These are phyloP conservation scores for Boletus rex-veris DNA, from an alignment of 768 basidiomycete genomes.

Conservation along the genomic window DNA sequence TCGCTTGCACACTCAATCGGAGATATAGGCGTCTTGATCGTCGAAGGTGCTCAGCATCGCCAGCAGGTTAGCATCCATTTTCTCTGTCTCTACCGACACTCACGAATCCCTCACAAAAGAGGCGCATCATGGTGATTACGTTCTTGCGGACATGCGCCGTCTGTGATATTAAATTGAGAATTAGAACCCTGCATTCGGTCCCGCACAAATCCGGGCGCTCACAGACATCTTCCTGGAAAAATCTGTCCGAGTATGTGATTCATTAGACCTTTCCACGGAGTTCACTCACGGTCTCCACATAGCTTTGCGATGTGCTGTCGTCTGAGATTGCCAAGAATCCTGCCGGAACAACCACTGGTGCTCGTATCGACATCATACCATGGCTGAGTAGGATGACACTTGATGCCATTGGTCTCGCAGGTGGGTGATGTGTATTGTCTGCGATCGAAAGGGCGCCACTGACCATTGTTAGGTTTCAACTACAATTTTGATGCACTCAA, in stretches of 20 bases:
- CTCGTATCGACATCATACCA: constrained; percentile 28
- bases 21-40: constrained; percentile 44
- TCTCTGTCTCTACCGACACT: neutral
- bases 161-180: neutral
- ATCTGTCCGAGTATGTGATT: constrained; percentile 41
- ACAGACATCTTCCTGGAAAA: constrained; percentile 58
- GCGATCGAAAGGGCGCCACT: neutral
- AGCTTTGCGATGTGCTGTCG: constrained; percentile 46
- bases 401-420: constrained; percentile 41
- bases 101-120: neutral
- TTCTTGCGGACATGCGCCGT: neutral
- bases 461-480: constrained; percentile 30
- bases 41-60: constrained; percentile 39
- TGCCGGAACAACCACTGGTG: constrained; percentile 6
- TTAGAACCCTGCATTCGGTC: constrained; percentile 72
- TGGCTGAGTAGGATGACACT: constrained; percentile 36
- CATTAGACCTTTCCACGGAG: neutral
- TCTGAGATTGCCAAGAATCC: constrained; percentile 30
- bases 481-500: constrained; percentile 34
- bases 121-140: constrained; percentile 33
- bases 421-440: constrained; percentile 7
- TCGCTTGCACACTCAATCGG: neutral
- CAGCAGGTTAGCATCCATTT: constrained; percentile 31
- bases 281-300: neutral
- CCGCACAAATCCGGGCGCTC: constrained; percentile 54